Conservation (phyloP, 139 green algal genomes). For the Deuterostichococcus epilithicus region DNA sequence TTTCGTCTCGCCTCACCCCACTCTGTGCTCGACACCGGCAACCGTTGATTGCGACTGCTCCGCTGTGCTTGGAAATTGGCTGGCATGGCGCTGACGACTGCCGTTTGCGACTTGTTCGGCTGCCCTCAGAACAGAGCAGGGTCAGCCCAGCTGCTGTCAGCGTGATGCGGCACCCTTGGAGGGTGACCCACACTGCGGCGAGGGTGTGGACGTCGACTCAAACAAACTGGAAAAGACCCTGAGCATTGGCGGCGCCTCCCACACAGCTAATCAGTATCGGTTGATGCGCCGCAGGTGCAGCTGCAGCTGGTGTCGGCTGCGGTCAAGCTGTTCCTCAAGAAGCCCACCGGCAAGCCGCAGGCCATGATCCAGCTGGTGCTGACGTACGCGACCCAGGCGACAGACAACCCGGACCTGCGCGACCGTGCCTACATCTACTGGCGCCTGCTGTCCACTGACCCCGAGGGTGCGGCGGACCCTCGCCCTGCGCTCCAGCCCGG, state of each 20-base stretch:
- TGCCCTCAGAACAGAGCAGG: too few relatives aligned
- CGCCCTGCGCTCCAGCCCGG: not conserved
- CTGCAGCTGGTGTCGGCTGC: constrained; percentile 96
- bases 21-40: too few relatives aligned
- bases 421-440: constrained; percentile 99
- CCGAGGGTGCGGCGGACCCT: constrained; percentile 52
- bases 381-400: constrained; percentile 85
- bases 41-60: too few relatives aligned
- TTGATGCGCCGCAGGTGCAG: constrained; percentile 69
- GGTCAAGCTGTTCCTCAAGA: constrained; percentile 99
- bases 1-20: too few relatives aligned
- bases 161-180: too few relatives aligned
- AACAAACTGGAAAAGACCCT: not conserved
- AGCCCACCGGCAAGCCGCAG: constrained; percentile 78
- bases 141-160: too few relatives aligned
- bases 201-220: too few relatives aligned
- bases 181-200: too few relatives aligned
- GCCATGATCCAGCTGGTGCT: constrained; percentile 93
- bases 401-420: constrained; percentile 96
- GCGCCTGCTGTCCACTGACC: constrained; percentile 93
- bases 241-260: not conserved
- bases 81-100: too few relatives aligned
- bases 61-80: too few relatives aligned
- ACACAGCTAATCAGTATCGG: not conserved
- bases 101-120: too few relatives aligned